phyloP scores from a whole-genome alignment of 345 rosid genomes.

The Eucalyptus curtisii region DNA sequence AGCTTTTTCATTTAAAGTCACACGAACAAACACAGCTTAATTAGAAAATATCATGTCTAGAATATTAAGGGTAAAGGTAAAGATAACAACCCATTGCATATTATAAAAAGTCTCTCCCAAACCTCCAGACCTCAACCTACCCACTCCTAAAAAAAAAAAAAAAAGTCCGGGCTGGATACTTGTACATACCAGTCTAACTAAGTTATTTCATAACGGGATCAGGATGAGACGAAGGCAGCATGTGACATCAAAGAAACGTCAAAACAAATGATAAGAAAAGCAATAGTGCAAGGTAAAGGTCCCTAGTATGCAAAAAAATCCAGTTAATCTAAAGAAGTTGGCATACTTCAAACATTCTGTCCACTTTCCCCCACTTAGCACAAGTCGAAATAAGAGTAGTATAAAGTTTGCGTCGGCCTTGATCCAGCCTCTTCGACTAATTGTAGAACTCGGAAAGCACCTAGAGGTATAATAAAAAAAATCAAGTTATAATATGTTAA shows the following conservation, averaged over 20 bases:
- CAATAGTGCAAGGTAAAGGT: not conserved
- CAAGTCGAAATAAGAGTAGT: conserved; percentile 87
- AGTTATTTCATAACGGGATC: not conserved
- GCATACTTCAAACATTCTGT: conserved; percentile 85
- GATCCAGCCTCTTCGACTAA: conserved; percentile 57
- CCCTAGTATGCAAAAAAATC: not conserved
- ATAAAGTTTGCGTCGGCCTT: conserved; percentile 80
- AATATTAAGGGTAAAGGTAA: too few relatives aligned
- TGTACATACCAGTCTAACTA: too few relatives aligned
- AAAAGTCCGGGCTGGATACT: too few relatives aligned
- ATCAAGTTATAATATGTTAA: not conserved
- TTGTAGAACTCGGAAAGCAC: conserved; percentile 61
- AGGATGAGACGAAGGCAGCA: not conserved
- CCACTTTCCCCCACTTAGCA: conserved; percentile 92
- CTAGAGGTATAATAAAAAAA: conserved; percentile 17
- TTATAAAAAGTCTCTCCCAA: too few relatives aligned
- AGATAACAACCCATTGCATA: too few relatives aligned
- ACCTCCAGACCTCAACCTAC: too few relatives aligned
- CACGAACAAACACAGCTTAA: too few relatives aligned
- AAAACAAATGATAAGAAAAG: not conserved
- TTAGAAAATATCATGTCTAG: too few relatives aligned
- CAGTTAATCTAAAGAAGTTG: conserved; percentile 4
- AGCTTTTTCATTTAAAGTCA: too few relatives aligned
- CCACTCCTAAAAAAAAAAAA: too few relatives aligned
- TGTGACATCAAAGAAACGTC: not conserved